Evolutionary conservation across 768 basidiomycete genomes (phyloP).

Genomic region (Lactifluus echinatus): DNA sequence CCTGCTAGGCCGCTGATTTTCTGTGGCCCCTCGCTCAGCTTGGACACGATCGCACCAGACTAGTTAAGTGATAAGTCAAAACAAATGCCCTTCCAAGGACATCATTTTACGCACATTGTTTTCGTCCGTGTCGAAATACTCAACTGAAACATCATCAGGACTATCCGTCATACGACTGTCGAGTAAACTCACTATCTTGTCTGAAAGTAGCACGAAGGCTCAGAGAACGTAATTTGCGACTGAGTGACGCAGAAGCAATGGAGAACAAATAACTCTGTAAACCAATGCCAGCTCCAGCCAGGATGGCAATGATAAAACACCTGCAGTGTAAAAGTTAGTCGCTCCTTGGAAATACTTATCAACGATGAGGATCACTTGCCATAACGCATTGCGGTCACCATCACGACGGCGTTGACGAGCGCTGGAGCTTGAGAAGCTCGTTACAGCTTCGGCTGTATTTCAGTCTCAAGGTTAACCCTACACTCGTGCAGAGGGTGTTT

Average conservation of each 20-base stretch:
- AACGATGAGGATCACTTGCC: conserved; percentile 29
- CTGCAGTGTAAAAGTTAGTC: conserved; percentile 29
- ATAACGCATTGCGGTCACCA: conserved; percentile 62
- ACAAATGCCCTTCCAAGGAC: conserved; percentile 6
- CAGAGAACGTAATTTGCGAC: conserved; percentile 54
- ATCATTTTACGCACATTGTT: conserved; percentile 47
- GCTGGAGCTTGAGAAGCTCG: conserved; percentile 38
- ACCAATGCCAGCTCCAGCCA: conserved; percentile 48
- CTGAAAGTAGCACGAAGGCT: conserved; percentile 71
- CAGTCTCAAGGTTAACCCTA: conserved; percentile 12
- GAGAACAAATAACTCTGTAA: conserved; percentile 62
- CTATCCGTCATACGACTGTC: conserved; percentile 9
- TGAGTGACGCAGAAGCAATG: conserved; percentile 55
- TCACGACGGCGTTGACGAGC: conserved; percentile 35
- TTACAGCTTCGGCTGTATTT: conserved; percentile 39
- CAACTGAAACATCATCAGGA: conserved; percentile 37
- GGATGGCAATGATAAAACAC: conserved; percentile 67
- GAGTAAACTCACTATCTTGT: conserved; percentile 57
- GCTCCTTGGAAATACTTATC: not conserved
- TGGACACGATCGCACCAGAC: conserved; percentile 71
- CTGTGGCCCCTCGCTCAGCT: conserved; percentile 73
- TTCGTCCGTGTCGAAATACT: conserved; percentile 79
- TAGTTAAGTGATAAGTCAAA: conserved; percentile 22
- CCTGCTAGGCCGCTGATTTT: conserved; percentile 81
- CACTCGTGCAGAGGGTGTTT: no score